Evolutionary conservation across 2,329 filamentous ascomycete species (phyloP), one percentile per base, ranked within the genome.

Genomic region (Fusarium sp.): DNA sequence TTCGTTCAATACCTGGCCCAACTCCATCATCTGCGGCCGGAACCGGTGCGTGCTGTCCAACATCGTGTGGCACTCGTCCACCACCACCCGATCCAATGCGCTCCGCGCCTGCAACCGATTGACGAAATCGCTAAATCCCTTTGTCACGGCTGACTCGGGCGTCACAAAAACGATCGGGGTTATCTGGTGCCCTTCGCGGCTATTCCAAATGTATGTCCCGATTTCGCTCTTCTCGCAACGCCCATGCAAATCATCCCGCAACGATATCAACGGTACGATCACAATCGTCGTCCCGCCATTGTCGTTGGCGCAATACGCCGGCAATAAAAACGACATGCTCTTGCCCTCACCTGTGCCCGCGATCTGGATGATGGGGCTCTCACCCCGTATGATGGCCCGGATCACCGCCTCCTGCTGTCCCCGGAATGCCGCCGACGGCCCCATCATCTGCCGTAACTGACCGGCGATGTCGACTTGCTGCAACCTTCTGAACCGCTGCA

Each of bases 291-390:
- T 5, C 8, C 37, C 21, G 18, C 29, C 20, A n/a, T n/a, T 20
- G 21, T 6, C 20, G 13, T 49, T n/a, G n/a, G n/a, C n/a, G 23
- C 33, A 47, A 18, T 35, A 41, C 10, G 21, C 37, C 18, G 18
- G 50, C 4, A 61, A 20, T 8, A 61, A 55, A 28, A 56, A 61
- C 6, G 11, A 44, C 3, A 61, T 24, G 29, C 57, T 61, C 37
- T 61, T 61, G 4, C 37, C 23, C 9, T 8, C 47, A 11, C 42
- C 35, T 28, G 38, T 55, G 21, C 4, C 18, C 16, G 37, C 44
- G 4, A 62, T 15, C 16, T 28, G 8, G 8, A 62, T 16, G 3
- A 62, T 35, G 3, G 21, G 50, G n/a, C 43, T 44, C n/a, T 44
- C 35, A 3, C 41, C 39, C 9, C 35, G 10, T 15, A 41, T 52